A percentile compares a stretch with the other conserved stretches of the same genome.
phyloP scores from a whole-genome alignment of 2,329 filamentous ascomycete species.

The Thelonectria olida region DNA sequence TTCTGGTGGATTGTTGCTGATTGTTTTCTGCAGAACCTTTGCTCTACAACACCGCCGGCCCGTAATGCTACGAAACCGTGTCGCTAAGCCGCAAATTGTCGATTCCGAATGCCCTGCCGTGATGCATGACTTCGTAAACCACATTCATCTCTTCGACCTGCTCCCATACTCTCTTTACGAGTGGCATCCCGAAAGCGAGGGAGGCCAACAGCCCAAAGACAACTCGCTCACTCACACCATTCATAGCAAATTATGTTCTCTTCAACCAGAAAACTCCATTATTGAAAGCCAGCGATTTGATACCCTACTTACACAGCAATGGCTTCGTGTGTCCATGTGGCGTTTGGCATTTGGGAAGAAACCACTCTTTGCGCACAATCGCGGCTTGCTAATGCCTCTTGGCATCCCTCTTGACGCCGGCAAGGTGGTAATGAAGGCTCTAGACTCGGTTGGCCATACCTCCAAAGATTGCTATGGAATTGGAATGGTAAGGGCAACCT shows the following conservation, averaged over 20 bases:
- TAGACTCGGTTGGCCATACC: constrained; percentile 36
- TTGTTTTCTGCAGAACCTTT: constrained; percentile 36
- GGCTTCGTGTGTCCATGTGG: constrained; percentile 46
- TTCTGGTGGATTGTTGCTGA: neutral
- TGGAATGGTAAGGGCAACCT: constrained; percentile 37
- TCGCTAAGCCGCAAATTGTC: constrained; percentile 43
- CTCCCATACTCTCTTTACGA: constrained; percentile 43
- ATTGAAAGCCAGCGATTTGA: constrained; percentile 46
- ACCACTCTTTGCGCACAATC: constrained; percentile 29
- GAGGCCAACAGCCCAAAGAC: constrained; percentile 23
- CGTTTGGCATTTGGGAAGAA: constrained; percentile 41
- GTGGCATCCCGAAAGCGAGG: constrained; percentile 38
- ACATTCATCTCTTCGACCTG: constrained; percentile 43
- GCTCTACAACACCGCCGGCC: constrained; percentile 42
- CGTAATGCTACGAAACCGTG: constrained; percentile 41
- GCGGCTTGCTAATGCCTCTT: constrained; percentile 30
- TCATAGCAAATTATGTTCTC: constrained; percentile 38
- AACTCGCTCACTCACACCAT: constrained; percentile 37
- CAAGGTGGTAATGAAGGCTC: constrained; percentile 39
- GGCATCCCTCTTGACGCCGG: constrained; percentile 43
- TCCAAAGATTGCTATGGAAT: constrained; percentile 46
- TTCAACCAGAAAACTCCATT: constrained; percentile 40
- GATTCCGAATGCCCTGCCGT: constrained; percentile 44
- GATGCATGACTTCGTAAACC: constrained; percentile 47
- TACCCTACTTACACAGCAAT: constrained; percentile 45